Percentiles rank a stretch among this genome's conserved stretches.
phyloP scores from a whole-genome alignment of 495 filamentous ascomycete species.

The Penicillium pulvis region DNA sequence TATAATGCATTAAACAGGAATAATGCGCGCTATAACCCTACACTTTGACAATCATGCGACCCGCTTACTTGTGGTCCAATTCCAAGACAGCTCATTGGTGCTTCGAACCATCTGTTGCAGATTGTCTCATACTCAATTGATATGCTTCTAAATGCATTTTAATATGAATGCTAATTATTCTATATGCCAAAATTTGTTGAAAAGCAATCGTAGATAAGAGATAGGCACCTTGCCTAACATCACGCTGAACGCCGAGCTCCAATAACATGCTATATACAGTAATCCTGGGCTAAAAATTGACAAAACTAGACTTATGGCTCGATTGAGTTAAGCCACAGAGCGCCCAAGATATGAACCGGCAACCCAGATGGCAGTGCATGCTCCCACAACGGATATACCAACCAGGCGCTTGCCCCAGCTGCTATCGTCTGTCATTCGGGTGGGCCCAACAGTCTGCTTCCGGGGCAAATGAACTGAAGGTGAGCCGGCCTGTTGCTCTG shows the following conservation, averaged over 20 bases:
- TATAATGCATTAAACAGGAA: background rate
- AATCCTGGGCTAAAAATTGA: background rate
- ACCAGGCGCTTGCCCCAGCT: slow-evolving; percentile 71
- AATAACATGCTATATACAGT: slow-evolving; percentile 5
- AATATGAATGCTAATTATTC: too few species aligned
- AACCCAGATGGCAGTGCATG: slow-evolving; percentile 68
- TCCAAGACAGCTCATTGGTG: background rate
- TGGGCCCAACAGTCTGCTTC: slow-evolving; percentile 52
- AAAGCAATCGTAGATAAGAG: background rate
- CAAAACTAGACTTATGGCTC: background rate
- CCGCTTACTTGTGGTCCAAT: background rate
- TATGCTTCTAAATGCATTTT: background rate
- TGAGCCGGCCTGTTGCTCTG: slow-evolving; percentile 17
- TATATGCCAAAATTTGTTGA: too few species aligned
- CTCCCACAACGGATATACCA: slow-evolving; percentile 64
- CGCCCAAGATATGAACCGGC: slow-evolving; percentile 53
- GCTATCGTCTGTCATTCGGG: slow-evolving; percentile 64
- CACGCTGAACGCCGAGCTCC: slow-evolving; percentile 5
- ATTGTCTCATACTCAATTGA: background rate
- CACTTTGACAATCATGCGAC: background rate
- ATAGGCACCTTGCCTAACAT: background rate
- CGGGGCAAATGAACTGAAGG: slow-evolving; percentile 26
- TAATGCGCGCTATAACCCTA: background rate
- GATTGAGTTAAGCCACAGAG: slow-evolving; percentile 23
- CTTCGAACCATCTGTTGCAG: background rate